phyloP scores from a whole-genome alignment of 73 alveolate species.

The Breviolum minutum region DNA sequence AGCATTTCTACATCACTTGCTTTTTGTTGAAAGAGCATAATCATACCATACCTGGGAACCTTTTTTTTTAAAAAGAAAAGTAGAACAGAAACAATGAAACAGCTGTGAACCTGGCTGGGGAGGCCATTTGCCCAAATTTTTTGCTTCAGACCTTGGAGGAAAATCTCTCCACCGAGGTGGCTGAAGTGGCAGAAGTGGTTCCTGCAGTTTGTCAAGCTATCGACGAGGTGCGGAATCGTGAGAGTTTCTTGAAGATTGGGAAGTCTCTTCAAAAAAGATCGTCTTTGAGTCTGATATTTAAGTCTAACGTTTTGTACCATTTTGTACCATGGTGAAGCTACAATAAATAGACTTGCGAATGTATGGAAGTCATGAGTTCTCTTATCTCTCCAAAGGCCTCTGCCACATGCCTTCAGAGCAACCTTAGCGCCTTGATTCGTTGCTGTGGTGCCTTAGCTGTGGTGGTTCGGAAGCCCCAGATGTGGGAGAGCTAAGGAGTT shows the following conservation, averaged over 20 bases:
- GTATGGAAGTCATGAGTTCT: neutral
- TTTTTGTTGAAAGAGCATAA: too few relatives aligned
- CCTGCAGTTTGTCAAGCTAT: slow-evolving; percentile 55
- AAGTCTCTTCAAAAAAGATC: neutral
- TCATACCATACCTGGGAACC: too few relatives aligned
- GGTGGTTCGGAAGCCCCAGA: slow-evolving; percentile 26
- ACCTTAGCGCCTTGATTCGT: slow-evolving; percentile 49
- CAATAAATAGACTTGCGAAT: neutral
- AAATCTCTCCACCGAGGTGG: neutral
- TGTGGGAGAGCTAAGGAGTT: neutral
- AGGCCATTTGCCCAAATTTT: too few relatives aligned
- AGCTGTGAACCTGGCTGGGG: too few relatives aligned
- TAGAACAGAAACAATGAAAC: too few relatives aligned
- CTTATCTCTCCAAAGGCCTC: neutral
- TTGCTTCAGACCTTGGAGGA: too few relatives aligned
- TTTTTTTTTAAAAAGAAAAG: too few relatives aligned
- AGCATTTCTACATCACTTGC: too few relatives aligned
- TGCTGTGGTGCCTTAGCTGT: slow-evolving; percentile 33
- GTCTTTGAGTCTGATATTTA: neutral
- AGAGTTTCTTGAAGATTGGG: neutral
- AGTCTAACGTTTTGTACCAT: neutral
- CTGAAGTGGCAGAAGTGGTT: neutral
- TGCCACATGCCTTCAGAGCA: neutral
- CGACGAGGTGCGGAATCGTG: slow-evolving; percentile 14
- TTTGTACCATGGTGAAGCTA: neutral